These are phyloP conservation scores for Pythium rishiriense DNA, from an alignment of 352 stramenopile genomes.

Conservation along the genomic window DNA sequence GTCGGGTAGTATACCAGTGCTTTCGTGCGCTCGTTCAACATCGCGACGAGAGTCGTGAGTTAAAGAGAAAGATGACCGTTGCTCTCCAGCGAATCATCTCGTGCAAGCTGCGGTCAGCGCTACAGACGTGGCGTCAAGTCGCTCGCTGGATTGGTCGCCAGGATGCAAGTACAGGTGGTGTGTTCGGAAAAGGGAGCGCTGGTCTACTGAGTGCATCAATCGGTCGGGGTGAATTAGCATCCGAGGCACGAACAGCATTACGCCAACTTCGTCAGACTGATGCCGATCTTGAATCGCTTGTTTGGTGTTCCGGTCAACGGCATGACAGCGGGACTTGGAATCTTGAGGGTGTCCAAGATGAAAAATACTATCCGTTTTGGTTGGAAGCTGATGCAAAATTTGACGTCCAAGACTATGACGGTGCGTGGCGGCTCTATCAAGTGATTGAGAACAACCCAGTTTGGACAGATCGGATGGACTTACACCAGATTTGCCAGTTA, in stretches of 20 bases:
- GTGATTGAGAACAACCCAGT: conserved; percentile 37
- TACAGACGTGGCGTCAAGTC: conserved; percentile 36
- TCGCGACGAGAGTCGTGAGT: conserved; percentile 31
- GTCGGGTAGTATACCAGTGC: conserved; percentile 42
- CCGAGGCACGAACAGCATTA: conserved; percentile 47
- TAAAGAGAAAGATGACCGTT: conserved; percentile 40
- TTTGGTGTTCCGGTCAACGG: conserved; percentile 45
- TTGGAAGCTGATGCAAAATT: conserved; percentile 64
- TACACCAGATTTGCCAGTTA: conserved; percentile 30
- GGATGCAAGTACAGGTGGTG: conserved; percentile 7
- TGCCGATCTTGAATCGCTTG: conserved; percentile 34
- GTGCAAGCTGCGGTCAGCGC: conserved; percentile 29
- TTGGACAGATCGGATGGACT: conserved; percentile 44
- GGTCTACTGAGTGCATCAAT: conserved; percentile 49
- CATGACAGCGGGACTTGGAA: neutral
- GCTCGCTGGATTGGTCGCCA: conserved; percentile 10
- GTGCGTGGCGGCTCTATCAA: conserved; percentile 45
- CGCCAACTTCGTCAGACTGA: conserved; percentile 46
- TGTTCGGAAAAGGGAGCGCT: conserved; percentile 46
- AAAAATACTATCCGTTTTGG: conserved; percentile 48
- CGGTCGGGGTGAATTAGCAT: conserved; percentile 47
- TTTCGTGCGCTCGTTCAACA: conserved; percentile 59
- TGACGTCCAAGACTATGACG: conserved; percentile 49
- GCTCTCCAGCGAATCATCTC: conserved; percentile 33
- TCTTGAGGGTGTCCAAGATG: conserved; percentile 11